Conservation (phyloP, 108 stramenopile genomes). For the Nitzschia sp. region DNA sequence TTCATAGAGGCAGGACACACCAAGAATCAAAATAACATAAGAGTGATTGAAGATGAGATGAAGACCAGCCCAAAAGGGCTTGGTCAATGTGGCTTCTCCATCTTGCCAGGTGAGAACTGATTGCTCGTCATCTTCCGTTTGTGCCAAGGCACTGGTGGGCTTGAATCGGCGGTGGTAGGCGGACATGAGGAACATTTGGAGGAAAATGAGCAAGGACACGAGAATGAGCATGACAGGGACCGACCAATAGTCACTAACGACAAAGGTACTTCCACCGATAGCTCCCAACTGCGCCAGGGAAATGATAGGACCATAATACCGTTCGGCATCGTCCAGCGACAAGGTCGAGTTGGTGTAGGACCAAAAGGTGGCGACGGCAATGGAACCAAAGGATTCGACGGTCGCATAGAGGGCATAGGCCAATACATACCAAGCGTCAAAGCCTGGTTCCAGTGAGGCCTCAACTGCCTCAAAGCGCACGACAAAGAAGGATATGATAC, state of each 20-base stretch:
- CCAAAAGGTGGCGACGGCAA: slow-evolving; percentile 94
- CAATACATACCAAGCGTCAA: slow-evolving; percentile 57
- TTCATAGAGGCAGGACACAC: slow-evolving; percentile 93
- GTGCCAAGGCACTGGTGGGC: slow-evolving; percentile 22
- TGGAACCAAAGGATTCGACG: slow-evolving; percentile 93
- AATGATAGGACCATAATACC: slow-evolving; percentile 91
- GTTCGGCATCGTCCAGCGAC: slow-evolving; percentile 84
- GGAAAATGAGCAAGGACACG: slow-evolving; percentile 40
- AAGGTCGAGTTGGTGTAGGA: slow-evolving; percentile 90
- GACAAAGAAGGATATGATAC: slow-evolving; percentile 27
- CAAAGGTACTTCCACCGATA: slow-evolving; percentile 81
- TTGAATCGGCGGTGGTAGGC: slow-evolving; percentile 40
- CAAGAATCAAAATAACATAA: slow-evolving; percentile 89
- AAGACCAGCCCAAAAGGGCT: slow-evolving; percentile 65
- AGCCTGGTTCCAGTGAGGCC: slow-evolving; percentile 4
- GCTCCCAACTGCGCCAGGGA: slow-evolving; percentile 93
- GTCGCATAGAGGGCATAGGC: slow-evolving; percentile 87
- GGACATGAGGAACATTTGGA: slow-evolving; percentile 47
- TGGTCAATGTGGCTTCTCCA: slow-evolving; percentile 34
- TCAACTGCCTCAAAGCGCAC: slow-evolving; percentile 15
- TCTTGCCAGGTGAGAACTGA: slow-evolving; percentile 35
- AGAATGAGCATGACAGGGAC: slow-evolving; percentile 37
- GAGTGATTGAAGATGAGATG: slow-evolving; percentile 79
- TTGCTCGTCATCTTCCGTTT: slow-evolving; percentile 29
- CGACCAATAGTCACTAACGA: slow-evolving; percentile 40